A percentile compares a stretch with the other conserved stretches of the same genome.
phyloP scores from a whole-genome alignment of 2,329 filamentous ascomycete species.

The Fonsecaea nubica region DNA sequence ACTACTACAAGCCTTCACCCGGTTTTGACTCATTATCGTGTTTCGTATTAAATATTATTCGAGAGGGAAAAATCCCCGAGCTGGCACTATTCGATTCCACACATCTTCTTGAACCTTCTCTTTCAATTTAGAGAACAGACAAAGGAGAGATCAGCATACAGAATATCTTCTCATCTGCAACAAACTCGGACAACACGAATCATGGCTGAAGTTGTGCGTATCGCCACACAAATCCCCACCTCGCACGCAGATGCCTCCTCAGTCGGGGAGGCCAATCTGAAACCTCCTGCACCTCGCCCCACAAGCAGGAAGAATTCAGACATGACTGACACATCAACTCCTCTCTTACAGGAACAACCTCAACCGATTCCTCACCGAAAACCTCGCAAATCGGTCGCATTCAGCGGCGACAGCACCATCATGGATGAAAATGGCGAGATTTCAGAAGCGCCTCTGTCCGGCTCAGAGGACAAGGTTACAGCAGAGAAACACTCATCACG shows the following conservation, averaged over 20 bases:
- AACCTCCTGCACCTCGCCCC: slow-evolving; percentile 35
- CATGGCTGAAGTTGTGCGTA: slow-evolving; percentile 42
- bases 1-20: slow-evolving; percentile 15
- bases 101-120: slow-evolving; percentile 28
- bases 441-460: slow-evolving; percentile 65
- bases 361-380: slow-evolving; percentile 61
- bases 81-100: neutral
- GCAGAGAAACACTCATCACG: slow-evolving; percentile 72
- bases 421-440: slow-evolving; percentile 90
- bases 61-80: neutral
- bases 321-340: slow-evolving; percentile 23
- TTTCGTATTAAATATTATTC: slow-evolving; percentile 8
- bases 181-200: slow-evolving; percentile 17
- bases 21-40: slow-evolving; percentile 27
- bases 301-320: slow-evolving; percentile 26
- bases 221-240: slow-evolving; percentile 36
- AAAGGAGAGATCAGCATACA: slow-evolving; percentile 6
- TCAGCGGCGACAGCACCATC: slow-evolving; percentile 84
- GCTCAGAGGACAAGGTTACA: slow-evolving; percentile 77
- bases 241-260: slow-evolving; percentile 22
- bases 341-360: slow-evolving; percentile 34
- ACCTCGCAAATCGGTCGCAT: slow-evolving; percentile 90
- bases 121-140: slow-evolving; percentile 6
- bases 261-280: slow-evolving; percentile 29
- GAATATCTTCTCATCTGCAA: neutral